Evolutionary conservation across 2,329 filamentous ascomycete species (phyloP).

Genomic region (Ophiostoma pallidulum): DNA sequence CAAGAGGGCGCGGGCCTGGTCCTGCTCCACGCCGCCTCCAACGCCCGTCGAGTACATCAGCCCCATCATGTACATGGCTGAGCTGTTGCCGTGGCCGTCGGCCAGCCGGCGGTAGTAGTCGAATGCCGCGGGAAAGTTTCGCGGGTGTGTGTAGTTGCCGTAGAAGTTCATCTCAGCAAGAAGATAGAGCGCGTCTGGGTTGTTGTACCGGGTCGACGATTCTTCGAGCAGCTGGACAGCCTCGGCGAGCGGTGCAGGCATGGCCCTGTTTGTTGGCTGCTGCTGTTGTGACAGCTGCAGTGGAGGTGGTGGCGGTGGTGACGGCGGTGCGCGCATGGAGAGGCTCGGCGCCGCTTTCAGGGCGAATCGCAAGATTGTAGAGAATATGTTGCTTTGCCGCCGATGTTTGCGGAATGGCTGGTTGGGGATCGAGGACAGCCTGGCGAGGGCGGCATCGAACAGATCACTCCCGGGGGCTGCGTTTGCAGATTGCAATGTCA

Average conservation of each 20-base stretch:
- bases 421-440: slow-evolving; percentile 41
- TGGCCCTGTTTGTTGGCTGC: slow-evolving; percentile 24
- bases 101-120: slow-evolving; percentile 72
- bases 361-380: slow-evolving; percentile 33
- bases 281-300: slow-evolving; percentile 19
- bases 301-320: neutral
- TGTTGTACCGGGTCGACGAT: slow-evolving; percentile 44
- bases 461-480: slow-evolving; percentile 38
- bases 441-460: slow-evolving; percentile 41
- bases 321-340: slow-evolving; percentile 36
- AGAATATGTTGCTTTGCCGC: slow-evolving; percentile 35
- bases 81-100: slow-evolving; percentile 69
- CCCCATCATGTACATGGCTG: slow-evolving; percentile 90
- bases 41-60: slow-evolving; percentile 94
- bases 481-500: slow-evolving; percentile 1
- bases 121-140: slow-evolving; percentile 72
- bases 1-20: slow-evolving; percentile 84
- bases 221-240: slow-evolving; percentile 44
- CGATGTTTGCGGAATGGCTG: slow-evolving; percentile 34
- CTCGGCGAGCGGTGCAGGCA: slow-evolving; percentile 37
- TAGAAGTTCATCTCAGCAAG: slow-evolving; percentile 95
- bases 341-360: slow-evolving; percentile 41
- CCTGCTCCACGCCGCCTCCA: slow-evolving; percentile 65
- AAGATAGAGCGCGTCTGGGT: slow-evolving; percentile 78
- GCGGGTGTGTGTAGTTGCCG: slow-evolving; percentile 82